These are phyloP conservation scores for Alternaria alternata DNA, from an alignment of 2,329 filamentous ascomycete species.

Conservation along the genomic window DNA sequence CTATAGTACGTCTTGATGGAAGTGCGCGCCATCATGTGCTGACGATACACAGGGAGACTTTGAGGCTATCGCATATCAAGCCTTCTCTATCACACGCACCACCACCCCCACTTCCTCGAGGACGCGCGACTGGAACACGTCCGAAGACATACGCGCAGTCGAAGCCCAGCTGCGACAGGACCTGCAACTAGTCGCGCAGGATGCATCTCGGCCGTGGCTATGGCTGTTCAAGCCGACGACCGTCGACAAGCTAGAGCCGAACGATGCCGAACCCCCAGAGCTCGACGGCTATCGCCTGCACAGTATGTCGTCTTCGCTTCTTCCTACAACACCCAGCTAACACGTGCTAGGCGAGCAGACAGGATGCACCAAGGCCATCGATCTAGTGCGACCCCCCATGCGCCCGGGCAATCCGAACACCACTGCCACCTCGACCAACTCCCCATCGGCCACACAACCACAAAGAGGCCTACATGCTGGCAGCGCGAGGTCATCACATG, in stretches of 20 bases:
- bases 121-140: slow-evolving; percentile 25
- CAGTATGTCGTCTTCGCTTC: slow-evolving; percentile 25
- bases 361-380: slow-evolving; percentile 45
- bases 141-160: slow-evolving; percentile 42
- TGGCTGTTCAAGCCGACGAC: slow-evolving; percentile 46
- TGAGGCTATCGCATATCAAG: slow-evolving; percentile 49
- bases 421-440: slow-evolving; percentile 24
- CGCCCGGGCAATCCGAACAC: slow-evolving; percentile 33
- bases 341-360: slow-evolving; percentile 39
- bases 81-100: slow-evolving; percentile 42
- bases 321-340: slow-evolving; percentile 28
- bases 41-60: slow-evolving; percentile 44
- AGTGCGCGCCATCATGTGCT: slow-evolving; percentile 10
- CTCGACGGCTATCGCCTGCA: slow-evolving; percentile 44
- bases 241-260: slow-evolving; percentile 32
- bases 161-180: slow-evolving; percentile 41
- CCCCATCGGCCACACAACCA: slow-evolving; percentile 29
- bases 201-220: slow-evolving; percentile 42
- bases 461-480: slow-evolving; percentile 30
- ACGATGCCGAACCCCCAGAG: slow-evolving; percentile 31
- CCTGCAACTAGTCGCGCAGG: slow-evolving; percentile 41
- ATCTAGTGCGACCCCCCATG: slow-evolving; percentile 43
- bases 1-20: slow-evolving; percentile 37
- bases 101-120: slow-evolving; percentile 23
- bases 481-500: slow-evolving; percentile 29